Evolutionary conservation across 2,329 filamentous ascomycete genomes (phyloP).

Genomic region (Eutypella sp.): DNA sequence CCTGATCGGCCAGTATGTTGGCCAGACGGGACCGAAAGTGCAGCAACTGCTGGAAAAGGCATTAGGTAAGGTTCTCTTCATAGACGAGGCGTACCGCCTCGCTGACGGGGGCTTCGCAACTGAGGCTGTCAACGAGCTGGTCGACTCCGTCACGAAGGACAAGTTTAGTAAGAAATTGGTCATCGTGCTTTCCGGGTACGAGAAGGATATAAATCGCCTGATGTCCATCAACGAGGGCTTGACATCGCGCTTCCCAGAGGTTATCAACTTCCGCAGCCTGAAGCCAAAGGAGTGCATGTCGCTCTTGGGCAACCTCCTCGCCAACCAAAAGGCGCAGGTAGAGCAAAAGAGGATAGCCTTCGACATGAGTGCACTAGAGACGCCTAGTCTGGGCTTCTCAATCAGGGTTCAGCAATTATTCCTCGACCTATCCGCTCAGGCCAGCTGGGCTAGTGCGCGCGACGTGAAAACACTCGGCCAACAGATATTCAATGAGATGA

Average conservation of each 20-base stretch:
- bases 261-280: conserved; percentile 49
- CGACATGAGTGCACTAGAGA: neutral
- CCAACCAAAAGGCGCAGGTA: conserved; percentile 19
- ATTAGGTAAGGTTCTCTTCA: conserved; percentile 62
- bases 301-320: conserved; percentile 32
- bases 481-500: conserved; percentile 39
- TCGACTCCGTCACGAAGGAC: conserved; percentile 47
- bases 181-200: conserved; percentile 65
- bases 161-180: conserved; percentile 55
- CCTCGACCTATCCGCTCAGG: conserved; percentile 31
- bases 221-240: conserved; percentile 59
- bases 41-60: conserved; percentile 45
- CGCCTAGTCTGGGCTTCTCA: conserved; percentile 16
- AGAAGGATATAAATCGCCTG: conserved; percentile 58
- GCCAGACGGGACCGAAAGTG: conserved; percentile 66
- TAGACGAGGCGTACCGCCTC: conserved; percentile 69
- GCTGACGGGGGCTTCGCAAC: conserved; percentile 50
- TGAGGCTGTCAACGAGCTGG: conserved; percentile 48
- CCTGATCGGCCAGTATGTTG: conserved; percentile 61
- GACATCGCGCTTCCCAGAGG: conserved; percentile 58
- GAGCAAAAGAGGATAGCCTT: conserved; percentile 18
- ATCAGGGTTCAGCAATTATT: conserved; percentile 30
- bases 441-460: conserved; percentile 58
- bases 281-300: conserved; percentile 35
- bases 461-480: conserved; percentile 54